Percentiles rank a stretch among this genome's conserved stretches.
Conservation (phyloP, 2,329 filamentous ascomycete species). For the Trichoderma sp. region DNA sequence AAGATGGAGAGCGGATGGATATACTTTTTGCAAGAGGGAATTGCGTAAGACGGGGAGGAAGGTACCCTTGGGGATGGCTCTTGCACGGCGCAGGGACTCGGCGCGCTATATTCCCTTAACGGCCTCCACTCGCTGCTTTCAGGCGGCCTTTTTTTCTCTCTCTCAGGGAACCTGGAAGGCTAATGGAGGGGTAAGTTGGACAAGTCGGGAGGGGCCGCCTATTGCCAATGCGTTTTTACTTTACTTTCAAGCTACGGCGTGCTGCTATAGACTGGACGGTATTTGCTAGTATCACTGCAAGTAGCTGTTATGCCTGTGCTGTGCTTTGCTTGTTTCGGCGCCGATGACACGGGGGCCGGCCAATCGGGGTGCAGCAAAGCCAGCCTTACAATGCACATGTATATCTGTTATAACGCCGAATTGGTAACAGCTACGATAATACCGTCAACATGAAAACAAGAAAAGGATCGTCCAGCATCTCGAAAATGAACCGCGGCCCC, state of each 20-base stretch:
- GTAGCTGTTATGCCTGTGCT: background rate
- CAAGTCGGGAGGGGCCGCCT: background rate
- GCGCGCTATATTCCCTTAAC: background rate
- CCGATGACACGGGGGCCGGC: background rate
- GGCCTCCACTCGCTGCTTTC: background rate
- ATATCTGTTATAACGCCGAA: background rate
- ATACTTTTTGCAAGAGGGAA: background rate
- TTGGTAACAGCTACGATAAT: background rate
- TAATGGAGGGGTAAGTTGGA: background rate
- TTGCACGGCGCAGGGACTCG: background rate
- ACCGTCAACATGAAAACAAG: background rate
- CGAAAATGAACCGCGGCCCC: background rate
- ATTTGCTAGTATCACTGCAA: background rate
- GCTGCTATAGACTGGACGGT: background rate
- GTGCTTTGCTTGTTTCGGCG: background rate
- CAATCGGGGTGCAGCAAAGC: background rate
- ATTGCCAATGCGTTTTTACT: background rate
- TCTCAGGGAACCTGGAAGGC: background rate
- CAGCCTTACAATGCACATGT: background rate
- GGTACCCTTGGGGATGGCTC: background rate
- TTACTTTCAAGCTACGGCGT: background rate
- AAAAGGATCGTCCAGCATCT: background rate
- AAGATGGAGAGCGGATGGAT: background rate
- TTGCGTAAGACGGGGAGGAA: constrained; percentile 1
- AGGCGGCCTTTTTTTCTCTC: background rate